These are phyloP conservation scores for Suhomyces anneliseae DNA, from an alignment of 1,139 yeast species.

Conservation along the genomic window DNA sequence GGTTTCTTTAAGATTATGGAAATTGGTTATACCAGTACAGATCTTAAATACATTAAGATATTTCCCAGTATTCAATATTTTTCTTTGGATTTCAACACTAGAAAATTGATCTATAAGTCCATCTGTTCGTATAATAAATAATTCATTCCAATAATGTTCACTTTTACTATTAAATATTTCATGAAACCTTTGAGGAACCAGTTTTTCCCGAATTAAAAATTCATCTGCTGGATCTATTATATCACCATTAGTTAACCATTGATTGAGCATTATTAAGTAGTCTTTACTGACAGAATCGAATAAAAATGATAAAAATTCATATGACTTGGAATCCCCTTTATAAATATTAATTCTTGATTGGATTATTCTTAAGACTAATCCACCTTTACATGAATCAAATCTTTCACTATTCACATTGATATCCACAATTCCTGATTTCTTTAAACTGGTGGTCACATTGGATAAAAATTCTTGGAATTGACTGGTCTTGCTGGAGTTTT, in stretches of 20 bases:
- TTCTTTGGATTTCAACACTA: slow-evolving; percentile 54
- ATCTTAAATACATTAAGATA: slow-evolving; percentile 71
- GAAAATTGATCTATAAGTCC: slow-evolving; percentile 71
- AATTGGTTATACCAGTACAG: slow-evolving; percentile 48
- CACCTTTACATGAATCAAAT: slow-evolving; percentile 65
- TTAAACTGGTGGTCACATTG: slow-evolving; percentile 32
- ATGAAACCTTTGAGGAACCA: slow-evolving; percentile 29
- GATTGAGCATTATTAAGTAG: slow-evolving; percentile 67
- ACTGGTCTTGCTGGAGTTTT: slow-evolving; percentile 4
- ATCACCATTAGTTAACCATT: slow-evolving; percentile 76
- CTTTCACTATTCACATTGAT: slow-evolving; percentile 53
- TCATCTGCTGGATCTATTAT: slow-evolving; percentile 82
- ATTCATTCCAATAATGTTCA: slow-evolving; percentile 86
- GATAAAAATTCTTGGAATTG: slow-evolving; percentile 14
- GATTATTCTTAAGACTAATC: slow-evolving; percentile 59
- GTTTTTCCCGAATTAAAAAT: slow-evolving; percentile 62
- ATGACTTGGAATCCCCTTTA: slow-evolving; percentile 67
- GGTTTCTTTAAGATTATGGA: slow-evolving; percentile 30
- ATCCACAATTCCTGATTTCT: slow-evolving; percentile 45
- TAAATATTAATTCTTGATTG: slow-evolving; percentile 56
- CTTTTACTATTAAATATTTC: slow-evolving; percentile 49
- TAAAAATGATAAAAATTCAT: slow-evolving; percentile 49
- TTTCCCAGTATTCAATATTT: slow-evolving; percentile 81
- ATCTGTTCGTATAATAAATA: slow-evolving; percentile 71
- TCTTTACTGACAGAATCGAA: slow-evolving; percentile 61